Conservation (phyloP, 2,329 filamentous ascomycete genomes). For the Colletotrichum camelliae region DNA sequence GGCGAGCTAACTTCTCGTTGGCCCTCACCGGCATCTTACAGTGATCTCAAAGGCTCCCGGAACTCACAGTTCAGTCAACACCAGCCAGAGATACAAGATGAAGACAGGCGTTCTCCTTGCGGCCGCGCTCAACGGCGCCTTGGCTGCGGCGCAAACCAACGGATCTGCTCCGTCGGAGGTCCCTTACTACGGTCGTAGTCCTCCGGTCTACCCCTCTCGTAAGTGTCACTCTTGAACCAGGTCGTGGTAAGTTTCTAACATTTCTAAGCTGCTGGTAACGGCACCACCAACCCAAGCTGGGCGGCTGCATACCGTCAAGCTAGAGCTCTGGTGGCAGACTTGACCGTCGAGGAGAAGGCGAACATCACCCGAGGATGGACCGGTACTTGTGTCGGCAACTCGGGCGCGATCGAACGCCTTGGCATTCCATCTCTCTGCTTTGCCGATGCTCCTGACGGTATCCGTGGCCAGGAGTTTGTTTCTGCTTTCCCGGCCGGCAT, state of each 20-base stretch:
- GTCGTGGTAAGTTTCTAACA: not conserved
- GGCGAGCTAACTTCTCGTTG: not conserved
- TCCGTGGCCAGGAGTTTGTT: conserved; percentile 52
- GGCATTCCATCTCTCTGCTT: conserved; percentile 53
- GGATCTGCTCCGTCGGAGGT: conserved; percentile 7
- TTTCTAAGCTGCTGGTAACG: not conserved
- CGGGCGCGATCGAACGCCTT: conserved; percentile 49
- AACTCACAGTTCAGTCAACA: not conserved
- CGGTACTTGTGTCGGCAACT: conserved; percentile 47
- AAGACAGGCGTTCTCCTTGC: not conserved
- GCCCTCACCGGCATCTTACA: not conserved
- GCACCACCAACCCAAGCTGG: conserved; percentile 44
- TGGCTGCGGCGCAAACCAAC: not conserved
- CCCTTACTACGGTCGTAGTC: conserved; percentile 13
- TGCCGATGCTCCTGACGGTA: conserved; percentile 55
- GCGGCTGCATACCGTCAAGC: conserved; percentile 63
- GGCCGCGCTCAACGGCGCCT: not conserved
- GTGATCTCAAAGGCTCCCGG: not conserved
- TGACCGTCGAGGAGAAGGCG: conserved; percentile 71
- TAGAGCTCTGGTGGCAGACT: conserved; percentile 58
- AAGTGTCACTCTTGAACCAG: not conserved
- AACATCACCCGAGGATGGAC: conserved; percentile 43
- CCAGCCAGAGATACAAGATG: not conserved
- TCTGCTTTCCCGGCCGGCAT: conserved; percentile 53
- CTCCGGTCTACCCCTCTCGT: conserved; percentile 13